A percentile compares a stretch with the other conserved stretches of the same genome.
Evolutionary conservation across 108 stramenopile species (phyloP).

Genomic region (Fragilaria crotonensis): DNA sequence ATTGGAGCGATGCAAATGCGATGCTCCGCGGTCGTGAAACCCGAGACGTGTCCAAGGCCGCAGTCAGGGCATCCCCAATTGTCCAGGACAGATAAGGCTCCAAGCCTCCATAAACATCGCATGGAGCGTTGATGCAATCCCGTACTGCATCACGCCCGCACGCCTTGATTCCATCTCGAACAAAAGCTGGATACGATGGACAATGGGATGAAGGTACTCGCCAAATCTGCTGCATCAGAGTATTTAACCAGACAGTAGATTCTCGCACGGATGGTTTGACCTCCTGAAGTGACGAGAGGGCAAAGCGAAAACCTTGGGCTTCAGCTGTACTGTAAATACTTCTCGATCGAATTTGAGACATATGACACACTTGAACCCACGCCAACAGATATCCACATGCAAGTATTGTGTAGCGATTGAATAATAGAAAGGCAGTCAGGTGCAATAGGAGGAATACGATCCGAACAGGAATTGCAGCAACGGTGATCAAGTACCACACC

Average conservation of each 20-base stretch:
- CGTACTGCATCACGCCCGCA: not conserved
- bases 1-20: not conserved
- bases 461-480: too few relatives aligned
- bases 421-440: too few relatives aligned
- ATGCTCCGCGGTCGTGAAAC: not conserved
- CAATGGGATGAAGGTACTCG: slow-evolving; percentile 2
- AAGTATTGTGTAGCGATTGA: not conserved
- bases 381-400: not conserved
- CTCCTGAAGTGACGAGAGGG: not conserved
- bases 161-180: too few relatives aligned
- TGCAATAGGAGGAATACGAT: too few relatives aligned
- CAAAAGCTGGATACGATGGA: slow-evolving; percentile 1
- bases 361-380: not conserved
- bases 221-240: slow-evolving; percentile 1
- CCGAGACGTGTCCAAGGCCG: not conserved
- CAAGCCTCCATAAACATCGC: slow-evolving; percentile 3
- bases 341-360: not conserved
- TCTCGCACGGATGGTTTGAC: not conserved
- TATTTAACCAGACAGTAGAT: slow-evolving; percentile 4
- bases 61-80: not conserved
- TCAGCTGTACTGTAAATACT: not conserved
- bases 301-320: slow-evolving; percentile 4
- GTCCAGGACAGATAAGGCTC: slow-evolving; percentile 5
- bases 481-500: too few relatives aligned
- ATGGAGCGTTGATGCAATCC: not conserved